Conservation (phyloP, 2,329 filamentous ascomycete species). For the Botrytis cinerea region DNA sequence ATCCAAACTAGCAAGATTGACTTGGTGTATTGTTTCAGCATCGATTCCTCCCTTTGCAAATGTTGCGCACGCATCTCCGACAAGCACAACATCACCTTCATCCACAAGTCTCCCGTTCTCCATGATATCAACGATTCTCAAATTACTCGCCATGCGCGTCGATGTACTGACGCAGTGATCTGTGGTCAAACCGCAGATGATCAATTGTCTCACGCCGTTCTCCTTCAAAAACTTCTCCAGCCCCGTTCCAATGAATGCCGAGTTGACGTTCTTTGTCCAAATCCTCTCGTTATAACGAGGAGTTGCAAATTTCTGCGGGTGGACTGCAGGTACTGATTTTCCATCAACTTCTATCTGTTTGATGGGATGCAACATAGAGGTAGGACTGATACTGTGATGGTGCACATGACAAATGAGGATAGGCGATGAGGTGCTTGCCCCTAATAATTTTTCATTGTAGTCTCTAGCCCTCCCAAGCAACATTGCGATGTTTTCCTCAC, state of each 20-base stretch:
- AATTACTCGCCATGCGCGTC: constrained; percentile 1
- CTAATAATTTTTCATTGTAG: neutral
- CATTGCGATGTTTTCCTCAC: constrained; percentile 8
- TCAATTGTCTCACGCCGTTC: constrained; percentile 3
- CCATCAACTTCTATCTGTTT: constrained; percentile 3
- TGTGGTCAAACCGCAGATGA: constrained; percentile 8
- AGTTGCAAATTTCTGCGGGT: neutral
- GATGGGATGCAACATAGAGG: constrained; percentile 1
- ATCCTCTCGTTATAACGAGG: constrained; percentile 4
- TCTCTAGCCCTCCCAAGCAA: neutral
- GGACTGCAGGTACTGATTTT: neutral
- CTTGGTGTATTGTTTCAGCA: constrained; percentile 11
- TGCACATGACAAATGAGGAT: constrained; percentile 12
- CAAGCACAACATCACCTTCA: neutral
- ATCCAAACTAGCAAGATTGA: constrained; percentile 13
- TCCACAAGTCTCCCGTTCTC: constrained; percentile 1
- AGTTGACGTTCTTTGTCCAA: constrained; percentile 8
- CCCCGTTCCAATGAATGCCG: neutral
- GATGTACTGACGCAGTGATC: constrained; percentile 10
- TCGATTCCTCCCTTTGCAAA: neutral
- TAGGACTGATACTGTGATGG: constrained; percentile 7
- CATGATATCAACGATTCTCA: constrained; percentile 12
- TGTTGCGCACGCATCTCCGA: constrained; percentile 12
- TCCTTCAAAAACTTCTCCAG: neutral
- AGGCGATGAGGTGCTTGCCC: neutral